Percentiles rank a stretch among this genome's conserved stretches.
Evolutionary conservation across 1,284 basidiomycete species (phyloP).

Genomic region (Phellopilus nigrolimitatus): DNA sequence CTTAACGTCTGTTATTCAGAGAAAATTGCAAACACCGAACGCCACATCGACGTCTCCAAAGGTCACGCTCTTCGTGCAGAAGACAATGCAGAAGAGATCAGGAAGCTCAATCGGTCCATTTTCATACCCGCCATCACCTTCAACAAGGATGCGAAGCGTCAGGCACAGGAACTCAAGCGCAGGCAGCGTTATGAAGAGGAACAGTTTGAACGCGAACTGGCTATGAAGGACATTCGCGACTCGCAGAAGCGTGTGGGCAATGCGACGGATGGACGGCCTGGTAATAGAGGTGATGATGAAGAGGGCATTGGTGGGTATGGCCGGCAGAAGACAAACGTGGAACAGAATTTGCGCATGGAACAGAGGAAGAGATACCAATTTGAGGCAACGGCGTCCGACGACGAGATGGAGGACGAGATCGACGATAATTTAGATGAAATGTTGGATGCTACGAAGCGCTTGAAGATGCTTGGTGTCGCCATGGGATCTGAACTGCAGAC

Average conservation of each 20-base stretch:
- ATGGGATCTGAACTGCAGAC: slow-evolving; percentile 80
- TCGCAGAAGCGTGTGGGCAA: slow-evolving; percentile 82
- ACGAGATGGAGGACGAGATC: slow-evolving; percentile 89
- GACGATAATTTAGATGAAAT: slow-evolving; percentile 94
- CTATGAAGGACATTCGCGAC: slow-evolving; percentile 81
- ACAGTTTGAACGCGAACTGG: slow-evolving; percentile 78
- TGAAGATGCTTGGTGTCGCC: slow-evolving; percentile 82
- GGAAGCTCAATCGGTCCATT: slow-evolving; percentile 91
- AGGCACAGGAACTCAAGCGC: slow-evolving; percentile 86
- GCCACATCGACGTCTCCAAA: slow-evolving; percentile 92
- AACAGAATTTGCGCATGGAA: slow-evolving; percentile 52
- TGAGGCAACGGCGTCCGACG: slow-evolving; percentile 92
- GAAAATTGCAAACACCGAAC: slow-evolving; percentile 92
- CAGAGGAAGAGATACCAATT: slow-evolving; percentile 89
- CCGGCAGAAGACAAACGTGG: slow-evolving; percentile 43
- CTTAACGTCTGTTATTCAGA: slow-evolving; percentile 40
- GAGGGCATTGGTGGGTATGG: slow-evolving; percentile 39
- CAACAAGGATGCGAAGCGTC: slow-evolving; percentile 90
- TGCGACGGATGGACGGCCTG: slow-evolving; percentile 49
- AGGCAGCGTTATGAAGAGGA: slow-evolving; percentile 88
- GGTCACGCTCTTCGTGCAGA: slow-evolving; percentile 85
- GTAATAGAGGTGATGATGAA: slow-evolving; percentile 38
- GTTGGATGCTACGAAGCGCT: slow-evolving; percentile 69
- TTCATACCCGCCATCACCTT: slow-evolving; percentile 89
- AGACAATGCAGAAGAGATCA: slow-evolving; percentile 93